Conservation (phyloP, 129 eudicot species). For the Glebionis coronaria region DNA sequence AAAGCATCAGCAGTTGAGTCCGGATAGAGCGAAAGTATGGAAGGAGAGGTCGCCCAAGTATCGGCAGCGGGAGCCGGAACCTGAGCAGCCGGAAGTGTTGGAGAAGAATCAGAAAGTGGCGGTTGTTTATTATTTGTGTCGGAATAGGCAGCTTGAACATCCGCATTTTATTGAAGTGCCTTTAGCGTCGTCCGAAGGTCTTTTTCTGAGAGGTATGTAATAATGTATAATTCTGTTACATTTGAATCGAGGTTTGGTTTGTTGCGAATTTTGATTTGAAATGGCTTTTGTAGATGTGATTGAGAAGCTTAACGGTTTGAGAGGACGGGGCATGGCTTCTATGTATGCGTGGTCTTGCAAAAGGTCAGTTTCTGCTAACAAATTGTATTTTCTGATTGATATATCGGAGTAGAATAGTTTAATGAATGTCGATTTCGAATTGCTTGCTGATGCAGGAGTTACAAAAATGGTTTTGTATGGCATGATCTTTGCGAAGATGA, state of each 20-base stretch:
- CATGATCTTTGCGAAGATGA: constrained; percentile 95
- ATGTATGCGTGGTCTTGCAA: constrained; percentile 98
- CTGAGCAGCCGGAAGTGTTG: constrained; percentile 16
- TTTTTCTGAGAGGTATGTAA: constrained; percentile 71
- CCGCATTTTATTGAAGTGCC: constrained; percentile 94
- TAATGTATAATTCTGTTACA: constrained; percentile 8
- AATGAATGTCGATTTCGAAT: constrained; percentile 6
- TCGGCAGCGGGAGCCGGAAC: constrained; percentile 36
- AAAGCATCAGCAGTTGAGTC: constrained; percentile 69
- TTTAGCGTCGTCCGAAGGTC: constrained; percentile 81
- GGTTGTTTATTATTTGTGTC: constrained; percentile 80
- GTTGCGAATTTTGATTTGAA: background rate
- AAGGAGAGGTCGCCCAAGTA: constrained; percentile 90
- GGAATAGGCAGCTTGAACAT: constrained; percentile 94
- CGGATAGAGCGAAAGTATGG: constrained; percentile 94
- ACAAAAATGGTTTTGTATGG: constrained; percentile 95
- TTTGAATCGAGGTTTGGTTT: constrained; percentile 33
- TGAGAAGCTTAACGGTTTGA: constrained; percentile 72
- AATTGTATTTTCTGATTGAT: background rate
- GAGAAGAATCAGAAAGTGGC: constrained; percentile 52
- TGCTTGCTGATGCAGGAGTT: constrained; percentile 56
- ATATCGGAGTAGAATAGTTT: background rate
- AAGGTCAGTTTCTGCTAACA: constrained; percentile 46
- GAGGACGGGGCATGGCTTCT: constrained; percentile 99
- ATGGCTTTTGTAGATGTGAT: constrained; percentile 65